Evolutionary conservation across 768 basidiomycete species (phyloP), one percentile per base, ranked within the genome.

Genomic region (Serendipita vermifera): DNA sequence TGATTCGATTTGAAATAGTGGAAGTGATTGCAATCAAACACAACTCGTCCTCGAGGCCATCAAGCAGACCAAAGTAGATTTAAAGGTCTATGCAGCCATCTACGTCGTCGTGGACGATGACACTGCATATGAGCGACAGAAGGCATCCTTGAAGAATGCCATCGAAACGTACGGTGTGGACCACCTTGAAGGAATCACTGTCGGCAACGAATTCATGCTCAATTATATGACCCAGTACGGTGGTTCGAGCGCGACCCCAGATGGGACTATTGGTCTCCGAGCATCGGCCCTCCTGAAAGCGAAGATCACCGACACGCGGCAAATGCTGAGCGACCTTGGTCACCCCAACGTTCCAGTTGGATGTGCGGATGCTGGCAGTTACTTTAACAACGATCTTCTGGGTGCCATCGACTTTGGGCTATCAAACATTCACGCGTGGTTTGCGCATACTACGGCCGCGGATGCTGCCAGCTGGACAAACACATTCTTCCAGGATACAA

Each of bases 121-220:
- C 22, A 71, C 76, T 0, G 83, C 87, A 2, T 96, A 92, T 65
- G 53, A 67, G 0, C 78, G 85, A 35, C 94, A 99, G 67, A 77
- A 77, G 20, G 75, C 77, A 59, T 67, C 70, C n/a, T 78, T 92
- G 56, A 69, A 81, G 60, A 66, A 72, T 2, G 90, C 84, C 6
- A 70, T 97, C 55, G 65, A 83, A 65, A 81, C 78, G 1, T 97
- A 83, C 65, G 93, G 93, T 31, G 76, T 78, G 2, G 77, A 77
- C 58, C 68, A 91, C 62, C 78, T 97, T 54, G 72, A 70, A 0
- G 94, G 94, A 6, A 64, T 97, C 35, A 92, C 85, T 3, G 92
- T 96, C 32, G 92, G 94, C 32, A 94, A 96, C 65, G 91, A 94
- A 69, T 89, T 79, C 65, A 87, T 90, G 65, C 75, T 92, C 48